Evolutionary conservation across 2,329 filamentous ascomycete species (phyloP), one percentile per base, ranked within the genome.

Genomic region (Ophiostoma populinum): DNA sequence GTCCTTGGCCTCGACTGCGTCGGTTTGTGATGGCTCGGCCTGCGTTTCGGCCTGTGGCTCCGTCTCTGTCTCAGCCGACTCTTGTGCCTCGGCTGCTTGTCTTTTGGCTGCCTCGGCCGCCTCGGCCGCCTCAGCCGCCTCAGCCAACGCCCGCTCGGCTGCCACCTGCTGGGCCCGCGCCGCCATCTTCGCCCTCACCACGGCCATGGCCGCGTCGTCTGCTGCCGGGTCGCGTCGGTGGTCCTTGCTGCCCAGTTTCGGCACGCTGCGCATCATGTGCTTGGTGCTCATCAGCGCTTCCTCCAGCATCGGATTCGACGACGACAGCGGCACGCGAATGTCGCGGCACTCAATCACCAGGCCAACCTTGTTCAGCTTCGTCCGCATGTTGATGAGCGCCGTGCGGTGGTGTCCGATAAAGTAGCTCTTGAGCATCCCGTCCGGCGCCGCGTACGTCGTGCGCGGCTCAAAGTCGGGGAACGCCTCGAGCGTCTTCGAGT

Each of bases 301-400:
- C 51, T 95, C 87, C 46, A 98, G 87, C 30, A 86, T 59, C 0
- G 86, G 87, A 51, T 98, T 98, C 45, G 82, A 74, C 3, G 82
- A 90, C 1, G 85, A 86, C 8, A 95, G 59, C 0, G 90, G 90
- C 0, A 93, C 75, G 32, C 90, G 77, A 52, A 85, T 85, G 61
- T 98, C 90, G 50, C 90, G 80, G 54, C 86, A 94, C 61, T 98
- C 90, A 50, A 98, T 71, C 36, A 98, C 73, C 28, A 95, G 73
- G 49, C 86, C 80, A 47, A 94, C 80, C 42, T 73, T 75, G 19
- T 75, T 73, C 32, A 98, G 68, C 51, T 80, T 67, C 25, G 70
- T 70, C 52, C 81, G 80, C 77, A 95, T 93, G 52, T 80, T 78
- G 32, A 68, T 63, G 21, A 93, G 64, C 12, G 81, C 90, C 8